Evolutionary conservation across 805 yeast genomes (phyloP).

Genomic region (Clavispora vitiphila): DNA sequence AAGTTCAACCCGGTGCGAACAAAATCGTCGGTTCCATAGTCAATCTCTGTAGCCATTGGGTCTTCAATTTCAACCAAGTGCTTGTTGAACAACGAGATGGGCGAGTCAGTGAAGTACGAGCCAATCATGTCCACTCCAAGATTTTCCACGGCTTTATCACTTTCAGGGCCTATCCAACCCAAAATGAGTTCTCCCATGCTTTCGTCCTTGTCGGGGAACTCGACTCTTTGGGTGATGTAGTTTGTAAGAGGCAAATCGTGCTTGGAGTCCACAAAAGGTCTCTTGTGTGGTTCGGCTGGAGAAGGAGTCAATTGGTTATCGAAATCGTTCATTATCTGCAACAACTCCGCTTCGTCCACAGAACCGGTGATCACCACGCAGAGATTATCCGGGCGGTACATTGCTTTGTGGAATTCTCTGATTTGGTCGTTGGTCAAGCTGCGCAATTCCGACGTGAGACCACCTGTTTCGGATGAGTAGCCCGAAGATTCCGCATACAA

Average conservation of each 20-base stretch:
- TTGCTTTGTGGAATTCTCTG: constrained; percentile 61
- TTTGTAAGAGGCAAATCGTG: constrained; percentile 40
- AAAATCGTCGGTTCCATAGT: constrained; percentile 71
- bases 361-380: constrained; percentile 83
- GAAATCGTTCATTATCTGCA: constrained; percentile 54
- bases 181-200: constrained; percentile 69
- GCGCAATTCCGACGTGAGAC: constrained; percentile 72
- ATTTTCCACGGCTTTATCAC: constrained; percentile 45
- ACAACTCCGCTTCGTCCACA: constrained; percentile 68
- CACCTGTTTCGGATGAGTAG: constrained; percentile 92
- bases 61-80: constrained; percentile 74
- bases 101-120: constrained; percentile 68
- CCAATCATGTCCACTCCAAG: constrained; percentile 71
- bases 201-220: constrained; percentile 89
- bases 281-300: constrained; percentile 25
- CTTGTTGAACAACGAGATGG: constrained; percentile 70
- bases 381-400: constrained; percentile 80
- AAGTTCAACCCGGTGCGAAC: constrained; percentile 54
- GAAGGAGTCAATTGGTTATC: constrained; percentile 51
- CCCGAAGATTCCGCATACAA: constrained; percentile 62
- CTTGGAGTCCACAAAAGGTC: constrained; percentile 79
- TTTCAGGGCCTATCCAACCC: constrained; percentile 79
- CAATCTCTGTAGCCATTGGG: constrained; percentile 72
- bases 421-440: constrained; percentile 69
- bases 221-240: constrained; percentile 45